A percentile compares a stretch with the other conserved stretches of the same genome.
phyloP scores from a whole-genome alignment of 495 filamentous ascomycete genomes.

The Penicillium riverlandense region DNA sequence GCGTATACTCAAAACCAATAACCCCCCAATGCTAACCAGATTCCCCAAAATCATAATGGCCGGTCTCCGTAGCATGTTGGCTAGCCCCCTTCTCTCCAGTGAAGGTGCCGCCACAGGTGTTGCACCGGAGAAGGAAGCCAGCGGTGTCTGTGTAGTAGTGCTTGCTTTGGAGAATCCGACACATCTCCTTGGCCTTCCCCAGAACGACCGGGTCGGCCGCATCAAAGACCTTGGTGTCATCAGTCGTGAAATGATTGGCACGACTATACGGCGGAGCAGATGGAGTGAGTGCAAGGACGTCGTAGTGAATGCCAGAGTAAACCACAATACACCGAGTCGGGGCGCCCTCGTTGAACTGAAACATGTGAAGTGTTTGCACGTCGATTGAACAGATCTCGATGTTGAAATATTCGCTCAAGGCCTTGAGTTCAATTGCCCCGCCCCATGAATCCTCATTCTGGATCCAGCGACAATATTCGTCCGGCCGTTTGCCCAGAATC shows the following conservation, averaged over 20 bases:
- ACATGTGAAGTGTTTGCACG: slow-evolving; percentile 58
- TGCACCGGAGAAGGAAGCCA: slow-evolving; percentile 76
- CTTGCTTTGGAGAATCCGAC: slow-evolving; percentile 56
- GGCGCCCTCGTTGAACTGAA: slow-evolving; percentile 76
- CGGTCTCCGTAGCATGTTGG: slow-evolving; percentile 58
- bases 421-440: slow-evolving; percentile 81
- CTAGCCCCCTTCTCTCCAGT: slow-evolving; percentile 67
- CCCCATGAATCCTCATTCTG: slow-evolving; percentile 79
- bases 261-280: slow-evolving; percentile 50
- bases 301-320: slow-evolving; percentile 94
- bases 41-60: slow-evolving; percentile 71
- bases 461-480: slow-evolving; percentile 82
- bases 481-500: slow-evolving; percentile 66
- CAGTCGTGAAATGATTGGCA: slow-evolving; percentile 55
- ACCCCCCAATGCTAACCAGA: slow-evolving; percentile 18
- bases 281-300: slow-evolving; percentile 73
- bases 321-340: slow-evolving; percentile 70
- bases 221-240: slow-evolving; percentile 75
- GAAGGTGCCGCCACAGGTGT: slow-evolving; percentile 61
- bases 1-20: too few relatives aligned
- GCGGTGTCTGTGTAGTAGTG: slow-evolving; percentile 92
- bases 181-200: slow-evolving; percentile 62
- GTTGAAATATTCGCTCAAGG: slow-evolving; percentile 77
- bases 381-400: slow-evolving; percentile 85
- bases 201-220: slow-evolving; percentile 61